Conservation (phyloP, 2,329 filamentous ascomycete species). For the Cercospora sesami region DNA sequence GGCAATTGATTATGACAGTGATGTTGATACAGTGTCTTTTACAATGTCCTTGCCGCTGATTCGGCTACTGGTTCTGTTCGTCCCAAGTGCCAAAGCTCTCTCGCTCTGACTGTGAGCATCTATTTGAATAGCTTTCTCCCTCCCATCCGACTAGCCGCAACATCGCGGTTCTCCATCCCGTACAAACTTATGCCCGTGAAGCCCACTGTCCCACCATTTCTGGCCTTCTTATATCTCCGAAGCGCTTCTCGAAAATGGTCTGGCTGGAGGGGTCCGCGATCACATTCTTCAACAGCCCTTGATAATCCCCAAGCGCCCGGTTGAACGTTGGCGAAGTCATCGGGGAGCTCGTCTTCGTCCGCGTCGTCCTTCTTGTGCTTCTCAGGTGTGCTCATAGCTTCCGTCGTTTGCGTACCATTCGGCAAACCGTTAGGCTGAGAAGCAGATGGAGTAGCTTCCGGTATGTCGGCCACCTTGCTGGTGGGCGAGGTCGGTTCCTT, state of each 20-base stretch:
- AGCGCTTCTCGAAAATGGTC: constrained; percentile 75
- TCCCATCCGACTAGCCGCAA: constrained; percentile 45
- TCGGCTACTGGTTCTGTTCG: not conserved
- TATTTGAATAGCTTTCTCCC: constrained; percentile 50
- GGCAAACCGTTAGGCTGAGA: constrained; percentile 12
- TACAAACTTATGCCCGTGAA: constrained; percentile 53
- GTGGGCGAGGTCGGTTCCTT: constrained; percentile 11
- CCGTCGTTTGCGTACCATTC: constrained; percentile 15
- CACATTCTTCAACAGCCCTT: constrained; percentile 37
- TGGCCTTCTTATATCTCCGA: constrained; percentile 63
- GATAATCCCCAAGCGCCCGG: constrained; percentile 33
- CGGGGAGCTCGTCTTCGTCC: constrained; percentile 16
- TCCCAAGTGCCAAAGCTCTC: not conserved
- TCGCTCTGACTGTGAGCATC: not conserved
- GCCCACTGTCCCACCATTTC: constrained; percentile 61
- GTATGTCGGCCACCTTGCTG: constrained; percentile 12
- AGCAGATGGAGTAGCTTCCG: constrained; percentile 2
- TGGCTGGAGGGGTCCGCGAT: constrained; percentile 63
- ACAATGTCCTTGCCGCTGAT: not conserved
- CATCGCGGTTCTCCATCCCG: constrained; percentile 44
- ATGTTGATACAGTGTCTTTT: not conserved
- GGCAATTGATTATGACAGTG: not conserved
- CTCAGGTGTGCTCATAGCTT: constrained; percentile 16
- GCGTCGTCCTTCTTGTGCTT: constrained; percentile 4
- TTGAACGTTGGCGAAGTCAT: constrained; percentile 24